Evolutionary conservation across 2,329 filamentous ascomycete species (phyloP), one percentile per base, ranked within the genome.

Genomic region (Colletotrichum sp.): DNA sequence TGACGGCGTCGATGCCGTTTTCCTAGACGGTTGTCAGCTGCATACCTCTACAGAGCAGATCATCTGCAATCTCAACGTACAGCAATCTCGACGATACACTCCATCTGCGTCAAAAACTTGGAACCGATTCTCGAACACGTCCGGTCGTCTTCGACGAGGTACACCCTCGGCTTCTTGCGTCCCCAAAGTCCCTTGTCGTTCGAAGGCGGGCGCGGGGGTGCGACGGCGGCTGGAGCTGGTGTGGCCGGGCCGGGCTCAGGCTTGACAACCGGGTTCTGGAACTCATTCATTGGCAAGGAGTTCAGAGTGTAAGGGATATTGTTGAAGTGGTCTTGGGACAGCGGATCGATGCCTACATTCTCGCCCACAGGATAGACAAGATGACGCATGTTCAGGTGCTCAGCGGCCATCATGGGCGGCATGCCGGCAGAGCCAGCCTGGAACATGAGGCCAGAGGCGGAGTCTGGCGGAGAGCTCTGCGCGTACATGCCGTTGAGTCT

Each of bases 341-440:
- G 97, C 2, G 96, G 96, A 82, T 98, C 96, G 79, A 98, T 98
- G 69, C 96, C 96, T 79, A 98, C 95, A 1, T 94, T 97, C 78
- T 96, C 93, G 21, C 96, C 96, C 18, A 98, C 95, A 0, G 96
- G 96, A 82, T 98, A 99, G 12, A 98, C 96, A 70, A 98, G 91
- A 78, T 92, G 90, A 60, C 90, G 86, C 78, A 91, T 88, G 76
- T 92, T 89, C 79, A 92, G 86, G 52, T 89, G 87, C 76, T 92
- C 90, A 76, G 90, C 90, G 77, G 90, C 86, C 79, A 91, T 82
- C 82, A 90, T 84, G 28, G 86, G 85, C 81, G 44, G 83, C 80
- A 44, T 81, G 13, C 75, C 75, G 7, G 71, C 9, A 5, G 84
- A 79, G 36, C 81, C 83, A 5, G 84, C 83, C 68, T 94, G 89